A percentile compares a stretch with the other conserved stretches of the same genome.
phyloP scores from a whole-genome alignment of 2,329 filamentous ascomycete genomes.

The Phaeomoniella chlamydospora region DNA sequence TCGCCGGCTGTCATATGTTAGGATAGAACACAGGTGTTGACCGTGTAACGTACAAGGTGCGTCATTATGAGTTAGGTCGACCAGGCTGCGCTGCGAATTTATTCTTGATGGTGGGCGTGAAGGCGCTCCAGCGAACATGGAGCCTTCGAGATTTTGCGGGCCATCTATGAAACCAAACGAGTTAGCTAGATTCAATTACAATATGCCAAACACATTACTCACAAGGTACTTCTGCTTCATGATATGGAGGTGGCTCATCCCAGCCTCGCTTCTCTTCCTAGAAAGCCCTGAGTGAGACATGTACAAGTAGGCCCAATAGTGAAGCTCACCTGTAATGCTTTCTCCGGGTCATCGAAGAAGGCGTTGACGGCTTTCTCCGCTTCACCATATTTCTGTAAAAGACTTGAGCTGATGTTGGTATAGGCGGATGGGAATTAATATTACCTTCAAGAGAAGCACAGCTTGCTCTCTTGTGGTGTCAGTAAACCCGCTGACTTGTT shows the following conservation, averaged over 20 bases:
- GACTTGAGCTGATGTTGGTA: neutral
- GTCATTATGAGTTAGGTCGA: conserved; percentile 14
- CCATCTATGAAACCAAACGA: conserved; percentile 22
- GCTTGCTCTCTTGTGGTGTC: neutral
- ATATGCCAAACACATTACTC: too few relatives aligned
- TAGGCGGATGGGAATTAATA: too few relatives aligned
- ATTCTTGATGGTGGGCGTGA: conserved; percentile 32
- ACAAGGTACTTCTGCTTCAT: neutral
- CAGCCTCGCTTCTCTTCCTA: conserved; percentile 6
- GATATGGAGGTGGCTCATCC: conserved; percentile 11
- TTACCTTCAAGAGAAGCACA: neutral
- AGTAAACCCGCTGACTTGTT: neutral
- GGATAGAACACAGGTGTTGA: neutral
- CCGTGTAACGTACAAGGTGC: conserved; percentile 13
- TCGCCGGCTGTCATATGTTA: conserved; percentile 8
- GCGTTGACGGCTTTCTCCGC: conserved; percentile 30
- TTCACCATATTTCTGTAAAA: conserved; percentile 26
- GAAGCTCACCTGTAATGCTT: conserved; percentile 2
- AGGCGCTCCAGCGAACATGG: conserved; percentile 22
- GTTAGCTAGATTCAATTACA: too few relatives aligned
- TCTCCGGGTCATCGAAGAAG: conserved; percentile 28
- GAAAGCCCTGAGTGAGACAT: conserved; percentile 6
- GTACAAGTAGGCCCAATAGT: conserved; percentile 1
- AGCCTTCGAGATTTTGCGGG: conserved; percentile 18
- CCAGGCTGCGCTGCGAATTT: conserved; percentile 16